Conservation (phyloP, 257 asterid genomes). For the Gardenia jasminoides region DNA sequence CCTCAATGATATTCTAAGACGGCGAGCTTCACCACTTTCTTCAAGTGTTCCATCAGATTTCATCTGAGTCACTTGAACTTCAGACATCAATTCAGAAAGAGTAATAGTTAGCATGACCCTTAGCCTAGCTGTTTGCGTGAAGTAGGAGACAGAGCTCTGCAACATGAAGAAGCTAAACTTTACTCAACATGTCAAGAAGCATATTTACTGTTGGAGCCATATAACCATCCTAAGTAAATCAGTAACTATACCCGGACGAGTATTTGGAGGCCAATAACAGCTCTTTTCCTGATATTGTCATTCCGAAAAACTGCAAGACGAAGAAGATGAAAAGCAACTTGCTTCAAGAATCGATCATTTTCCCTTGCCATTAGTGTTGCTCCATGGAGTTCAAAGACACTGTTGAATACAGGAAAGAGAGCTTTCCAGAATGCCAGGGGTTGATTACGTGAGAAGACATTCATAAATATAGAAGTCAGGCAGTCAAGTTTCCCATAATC, state of each 20-base stretch:
- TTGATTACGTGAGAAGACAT: slow-evolving; percentile 80
- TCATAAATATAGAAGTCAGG: slow-evolving; percentile 81
- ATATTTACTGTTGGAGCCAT: slow-evolving; percentile 4
- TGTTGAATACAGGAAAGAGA: slow-evolving; percentile 82
- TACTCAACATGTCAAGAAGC: slow-evolving; percentile 24
- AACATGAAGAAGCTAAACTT: slow-evolving; percentile 19
- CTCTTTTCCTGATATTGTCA: slow-evolving; percentile 78
- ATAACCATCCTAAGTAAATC: slow-evolving; percentile 13
- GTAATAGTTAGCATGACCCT: slow-evolving; percentile 94
- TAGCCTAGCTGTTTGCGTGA: slow-evolving; percentile 76
- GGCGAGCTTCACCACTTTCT: slow-evolving; percentile 93
- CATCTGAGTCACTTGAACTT: slow-evolving; percentile 96
- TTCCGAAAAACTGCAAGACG: slow-evolving; percentile 95
- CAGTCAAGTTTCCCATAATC: slow-evolving; percentile 99
- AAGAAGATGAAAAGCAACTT: slow-evolving; percentile 93
- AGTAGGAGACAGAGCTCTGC: slow-evolving; percentile 90
- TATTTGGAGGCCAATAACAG: slow-evolving; percentile 92
- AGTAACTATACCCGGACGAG: slow-evolving; percentile 73
- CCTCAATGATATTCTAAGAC: slow-evolving; percentile 82
- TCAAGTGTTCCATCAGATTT: slow-evolving; percentile 89
- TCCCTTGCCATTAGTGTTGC: slow-evolving; percentile 98
- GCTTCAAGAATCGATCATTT: slow-evolving; percentile 94
- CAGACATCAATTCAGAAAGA: slow-evolving; percentile 97
- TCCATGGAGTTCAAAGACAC: slow-evolving; percentile 85
- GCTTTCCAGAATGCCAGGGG: slow-evolving; percentile 89